Base-by-base conservation (phyloP, 345 rosid genomes). In the Stellera chamaejasme region DNA sequence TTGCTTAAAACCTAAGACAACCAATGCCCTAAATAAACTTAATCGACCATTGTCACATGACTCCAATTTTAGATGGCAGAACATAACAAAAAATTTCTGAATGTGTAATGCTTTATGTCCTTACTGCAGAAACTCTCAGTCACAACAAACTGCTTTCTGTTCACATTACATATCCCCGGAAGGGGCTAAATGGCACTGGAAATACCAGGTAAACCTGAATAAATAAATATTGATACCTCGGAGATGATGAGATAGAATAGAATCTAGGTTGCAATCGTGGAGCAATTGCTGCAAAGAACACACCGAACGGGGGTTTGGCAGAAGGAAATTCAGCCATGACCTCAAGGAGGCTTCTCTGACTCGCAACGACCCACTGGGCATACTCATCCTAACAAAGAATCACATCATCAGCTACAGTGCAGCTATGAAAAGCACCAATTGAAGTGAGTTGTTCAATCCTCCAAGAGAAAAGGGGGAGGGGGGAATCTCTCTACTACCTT, bases 181-280 rank as follows among this genome's bases (percentile, higher is more conserved):
- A 8, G 3, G 39, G 39, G 39, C 39, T 32, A 8, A 32, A 32
- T 3, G 5, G 5, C 39, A 32, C 5, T 8, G 5, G 39, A 32
- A 32, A 4, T 32, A 32, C 9, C 39, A 43, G 13, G 55, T 48
- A 47, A 43, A 12, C 52, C 39, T 52, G 44, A 13, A 52, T 2
- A 19, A 62, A 39, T 45, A 45, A 59, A 23, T 14, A 49, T 59
- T 46, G 63, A 75, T 66, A 89, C 99, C 86, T 84, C 53, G 99
- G 94, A 9, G 99, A 93, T 42, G 99, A 93, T 43, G 99, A 93
- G 67, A 93, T 93, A 13, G 99, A 93, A 73, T 93, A 93, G 69
- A 77, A 93, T 79, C 99, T 81, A 47, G 95, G 99, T 75, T 80
- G 96, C 82, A 93, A 77, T 43, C 88, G 84, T 19, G 97, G 96